Evolutionary conservation across 2,329 filamentous ascomycete species (phyloP).

Genomic region (Rutstroemia sydowiana): DNA sequence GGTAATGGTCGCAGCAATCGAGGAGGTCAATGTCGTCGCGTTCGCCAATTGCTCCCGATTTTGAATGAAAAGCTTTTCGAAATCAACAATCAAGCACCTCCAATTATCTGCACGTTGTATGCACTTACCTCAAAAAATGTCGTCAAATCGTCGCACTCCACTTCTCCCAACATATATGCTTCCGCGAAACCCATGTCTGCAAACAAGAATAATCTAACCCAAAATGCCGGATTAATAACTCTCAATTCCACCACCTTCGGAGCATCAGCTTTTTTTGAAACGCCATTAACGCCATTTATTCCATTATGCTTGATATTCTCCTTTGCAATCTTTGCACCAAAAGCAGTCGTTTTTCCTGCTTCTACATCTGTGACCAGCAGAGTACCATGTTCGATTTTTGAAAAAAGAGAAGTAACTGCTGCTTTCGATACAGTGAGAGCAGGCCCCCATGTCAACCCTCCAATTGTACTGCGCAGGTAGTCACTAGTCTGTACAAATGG

Average conservation of each 20-base stretch:
- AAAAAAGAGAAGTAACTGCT: conserved; percentile 39
- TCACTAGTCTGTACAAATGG: conserved; percentile 35
- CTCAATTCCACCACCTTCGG: conserved; percentile 45
- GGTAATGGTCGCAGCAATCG: conserved; percentile 49
- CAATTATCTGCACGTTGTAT: neutral
- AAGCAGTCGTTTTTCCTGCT: conserved; percentile 35
- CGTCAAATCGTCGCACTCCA: conserved; percentile 58
- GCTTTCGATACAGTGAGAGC: conserved; percentile 36
- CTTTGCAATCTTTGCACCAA: conserved; percentile 40
- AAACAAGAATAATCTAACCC: conserved; percentile 61
- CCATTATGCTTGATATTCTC: conserved; percentile 30
- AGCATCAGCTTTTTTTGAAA: conserved; percentile 33
- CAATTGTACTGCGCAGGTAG: conserved; percentile 35
- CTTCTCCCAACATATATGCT: conserved; percentile 65
- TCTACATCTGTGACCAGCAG: conserved; percentile 42
- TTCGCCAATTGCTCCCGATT: conserved; percentile 60
- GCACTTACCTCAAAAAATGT: conserved; percentile 54
- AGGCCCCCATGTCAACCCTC: conserved; percentile 36
- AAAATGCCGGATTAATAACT: conserved; percentile 60
- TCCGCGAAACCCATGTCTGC: conserved; percentile 64
- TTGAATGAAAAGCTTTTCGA: conserved; percentile 57
- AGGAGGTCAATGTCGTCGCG: conserved; percentile 54
- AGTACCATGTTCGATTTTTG: conserved; percentile 41
- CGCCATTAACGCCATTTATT: conserved; percentile 27
- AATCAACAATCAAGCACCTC: neutral